Conservation (phyloP, 768 basidiomycete genomes). For the Leccinum fibrillosum region DNA sequence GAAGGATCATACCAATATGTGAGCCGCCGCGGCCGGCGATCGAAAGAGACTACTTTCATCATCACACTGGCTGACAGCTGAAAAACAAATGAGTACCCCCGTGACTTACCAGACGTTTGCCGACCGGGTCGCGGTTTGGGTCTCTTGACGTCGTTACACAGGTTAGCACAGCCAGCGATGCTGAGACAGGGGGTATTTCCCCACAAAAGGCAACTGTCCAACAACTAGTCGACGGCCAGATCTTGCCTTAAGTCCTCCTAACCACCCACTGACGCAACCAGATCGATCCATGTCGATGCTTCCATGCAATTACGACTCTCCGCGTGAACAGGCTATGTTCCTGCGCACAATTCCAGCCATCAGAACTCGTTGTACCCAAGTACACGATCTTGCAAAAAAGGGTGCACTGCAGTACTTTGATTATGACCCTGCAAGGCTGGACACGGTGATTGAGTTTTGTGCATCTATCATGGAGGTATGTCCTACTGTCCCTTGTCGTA, state of each 20-base stretch:
- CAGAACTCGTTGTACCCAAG: slow-evolving; percentile 75
- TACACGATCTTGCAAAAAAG: slow-evolving; percentile 72
- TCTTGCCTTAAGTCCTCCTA: neutral
- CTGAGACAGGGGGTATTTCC: slow-evolving; percentile 7
- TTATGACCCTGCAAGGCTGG: slow-evolving; percentile 76
- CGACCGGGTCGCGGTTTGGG: no score
- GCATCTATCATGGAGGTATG: slow-evolving; percentile 71
- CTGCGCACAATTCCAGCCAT: slow-evolving; percentile 88
- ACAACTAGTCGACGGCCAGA: neutral
- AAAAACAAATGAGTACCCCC: neutral
- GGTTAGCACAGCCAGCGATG: neutral
- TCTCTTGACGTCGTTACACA: neutral
- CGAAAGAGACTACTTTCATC: neutral
- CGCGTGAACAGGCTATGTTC: slow-evolving; percentile 47
- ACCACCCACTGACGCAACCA: neutral
- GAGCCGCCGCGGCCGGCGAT: neutral
- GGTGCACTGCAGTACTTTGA: slow-evolving; percentile 83
- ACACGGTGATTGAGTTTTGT: slow-evolving; percentile 69
- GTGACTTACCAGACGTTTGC: neutral
- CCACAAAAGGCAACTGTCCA: neutral
- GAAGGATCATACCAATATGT: neutral
- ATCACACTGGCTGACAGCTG: neutral
- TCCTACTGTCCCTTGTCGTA: neutral
- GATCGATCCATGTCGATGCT: slow-evolving; percentile 8
- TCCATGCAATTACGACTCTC: slow-evolving; percentile 6